Conservation (phyloP, 768 basidiomycete species). For the Termitomyces titanicus region DNA sequence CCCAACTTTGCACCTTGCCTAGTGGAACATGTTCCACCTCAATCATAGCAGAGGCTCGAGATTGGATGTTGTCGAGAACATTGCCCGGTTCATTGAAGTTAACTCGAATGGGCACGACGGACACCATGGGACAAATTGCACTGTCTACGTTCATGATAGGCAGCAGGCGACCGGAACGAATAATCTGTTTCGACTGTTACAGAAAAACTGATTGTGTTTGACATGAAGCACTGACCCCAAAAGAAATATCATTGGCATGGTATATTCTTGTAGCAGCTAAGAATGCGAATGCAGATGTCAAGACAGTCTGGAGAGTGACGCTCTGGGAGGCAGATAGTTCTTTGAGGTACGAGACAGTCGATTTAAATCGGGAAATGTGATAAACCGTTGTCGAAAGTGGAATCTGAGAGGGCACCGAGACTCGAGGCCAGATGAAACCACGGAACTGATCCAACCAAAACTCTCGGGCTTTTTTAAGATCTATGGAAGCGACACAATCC, state of each 20-base stretch:
- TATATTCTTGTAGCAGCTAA: slow-evolving; percentile 23
- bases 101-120: slow-evolving; percentile 27
- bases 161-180: slow-evolving; percentile 32
- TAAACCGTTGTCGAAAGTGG: slow-evolving; percentile 3
- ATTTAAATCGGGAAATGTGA: slow-evolving; percentile 15
- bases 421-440: slow-evolving; percentile 22
- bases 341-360: slow-evolving; percentile 22
- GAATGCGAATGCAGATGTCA: slow-evolving; percentile 26
- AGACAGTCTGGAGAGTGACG: slow-evolving; percentile 29
- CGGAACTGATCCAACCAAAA: slow-evolving; percentile 26
- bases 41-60: slow-evolving; percentile 22
- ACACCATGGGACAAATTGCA: slow-evolving; percentile 26
- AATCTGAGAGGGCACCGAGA: slow-evolving; percentile 1
- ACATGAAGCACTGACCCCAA: slow-evolving; percentile 25
- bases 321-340: slow-evolving; percentile 21
- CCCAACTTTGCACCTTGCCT: slow-evolving; percentile 29
- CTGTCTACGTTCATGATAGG: slow-evolving; percentile 25
- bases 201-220: neutral
- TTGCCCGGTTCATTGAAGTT: slow-evolving; percentile 16
- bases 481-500: slow-evolving; percentile 19
- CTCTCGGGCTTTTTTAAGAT: slow-evolving; percentile 18
- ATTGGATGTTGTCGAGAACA: slow-evolving; percentile 22
- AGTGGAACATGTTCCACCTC: slow-evolving; percentile 30
- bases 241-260: slow-evolving; percentile 23
- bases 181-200: slow-evolving; percentile 19